Percentiles rank a stretch among this genome's conserved stretches.
These are phyloP conservation scores for Pyropia yezoensis DNA, from an alignment of 23 red algal species.

Conservation along the genomic window DNA sequence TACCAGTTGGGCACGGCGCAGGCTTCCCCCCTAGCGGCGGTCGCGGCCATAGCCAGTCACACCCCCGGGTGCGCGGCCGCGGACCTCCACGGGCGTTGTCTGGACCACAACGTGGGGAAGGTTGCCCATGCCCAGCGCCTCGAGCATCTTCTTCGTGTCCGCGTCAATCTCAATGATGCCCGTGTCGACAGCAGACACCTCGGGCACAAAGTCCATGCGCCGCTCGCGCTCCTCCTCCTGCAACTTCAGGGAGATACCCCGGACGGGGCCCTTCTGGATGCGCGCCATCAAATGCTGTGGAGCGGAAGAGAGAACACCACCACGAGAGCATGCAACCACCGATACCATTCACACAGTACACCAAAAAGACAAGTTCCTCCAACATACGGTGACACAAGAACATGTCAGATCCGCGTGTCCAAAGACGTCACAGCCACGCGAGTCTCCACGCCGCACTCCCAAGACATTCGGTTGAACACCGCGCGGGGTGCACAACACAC, in stretches of 20 bases:
- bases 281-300: slow-evolving; percentile 82
- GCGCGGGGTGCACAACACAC: background rate
- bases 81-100: slow-evolving; percentile 5
- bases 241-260: slow-evolving; percentile 95
- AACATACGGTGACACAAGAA: too few species aligned
- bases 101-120: slow-evolving; percentile 68
- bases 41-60: slow-evolving; percentile 38
- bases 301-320: background rate
- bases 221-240: slow-evolving; percentile 99
- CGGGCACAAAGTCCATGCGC: slow-evolving; percentile 99
- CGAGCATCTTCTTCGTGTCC: slow-evolving; percentile 92
- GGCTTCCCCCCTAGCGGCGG: slow-evolving; percentile 15
- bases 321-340: background rate
- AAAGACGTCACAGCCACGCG: too few species aligned
- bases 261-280: slow-evolving; percentile 95
- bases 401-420: too few species aligned
- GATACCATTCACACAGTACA: too few species aligned
- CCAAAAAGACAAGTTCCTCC: too few species aligned
- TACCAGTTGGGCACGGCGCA: too few species aligned
- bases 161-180: slow-evolving; percentile 81
- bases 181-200: slow-evolving; percentile 82
- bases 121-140: slow-evolving; percentile 63
- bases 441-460: too few species aligned
- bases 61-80: slow-evolving; percentile 11
- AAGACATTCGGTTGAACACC: too few species aligned